Evolutionary conservation across 495 filamentous ascomycete genomes (phyloP).

Genomic region (Aspergillus panamensis): DNA sequence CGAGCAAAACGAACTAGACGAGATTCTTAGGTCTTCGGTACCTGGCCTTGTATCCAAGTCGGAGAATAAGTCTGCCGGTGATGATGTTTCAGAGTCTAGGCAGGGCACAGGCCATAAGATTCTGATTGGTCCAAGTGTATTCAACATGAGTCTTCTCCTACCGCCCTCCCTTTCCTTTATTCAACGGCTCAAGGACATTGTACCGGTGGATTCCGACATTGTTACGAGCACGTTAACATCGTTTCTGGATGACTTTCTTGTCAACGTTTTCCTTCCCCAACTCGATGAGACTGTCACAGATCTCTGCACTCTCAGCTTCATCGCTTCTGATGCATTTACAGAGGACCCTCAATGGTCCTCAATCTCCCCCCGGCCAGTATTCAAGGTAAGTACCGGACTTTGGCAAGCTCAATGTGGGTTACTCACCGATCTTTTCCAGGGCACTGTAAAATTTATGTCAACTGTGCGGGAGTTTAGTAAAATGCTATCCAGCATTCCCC

Average conservation of each 20-base stretch:
- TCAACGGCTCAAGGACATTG: slow-evolving; percentile 84
- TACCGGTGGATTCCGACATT: slow-evolving; percentile 79
- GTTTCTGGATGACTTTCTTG: slow-evolving; percentile 96
- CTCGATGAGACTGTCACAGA: slow-evolving; percentile 93
- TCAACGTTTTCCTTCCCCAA: slow-evolving; percentile 97
- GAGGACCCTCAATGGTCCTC: slow-evolving; percentile 78
- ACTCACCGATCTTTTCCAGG: slow-evolving; percentile 34
- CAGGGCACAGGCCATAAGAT: slow-evolving; percentile 71
- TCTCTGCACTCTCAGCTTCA: slow-evolving; percentile 75
- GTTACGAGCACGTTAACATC: slow-evolving; percentile 83
- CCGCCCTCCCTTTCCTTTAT: slow-evolving; percentile 93
- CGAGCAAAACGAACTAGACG: slow-evolving; percentile 86
- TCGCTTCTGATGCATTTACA: slow-evolving; percentile 82
- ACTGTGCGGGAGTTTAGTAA: slow-evolving; percentile 86
- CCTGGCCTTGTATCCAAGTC: slow-evolving; percentile 86
- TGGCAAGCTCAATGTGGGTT: not conserved
- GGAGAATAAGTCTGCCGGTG: slow-evolving; percentile 39
- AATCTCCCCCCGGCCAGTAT: slow-evolving; percentile 77
- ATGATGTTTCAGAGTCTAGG: slow-evolving; percentile 35
- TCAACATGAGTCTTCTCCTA: slow-evolving; percentile 93
- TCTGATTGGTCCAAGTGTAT: slow-evolving; percentile 91
- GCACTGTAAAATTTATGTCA: slow-evolving; percentile 82
- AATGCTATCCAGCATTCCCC: slow-evolving; percentile 92
- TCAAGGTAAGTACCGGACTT: slow-evolving; percentile 52
- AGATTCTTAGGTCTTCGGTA: slow-evolving; percentile 84